A percentile compares a stretch with the other conserved stretches of the same genome.
These are phyloP conservation scores for Saccharomycopsis guyanensis DNA, from an alignment of 805 yeast species.

Conservation along the genomic window DNA sequence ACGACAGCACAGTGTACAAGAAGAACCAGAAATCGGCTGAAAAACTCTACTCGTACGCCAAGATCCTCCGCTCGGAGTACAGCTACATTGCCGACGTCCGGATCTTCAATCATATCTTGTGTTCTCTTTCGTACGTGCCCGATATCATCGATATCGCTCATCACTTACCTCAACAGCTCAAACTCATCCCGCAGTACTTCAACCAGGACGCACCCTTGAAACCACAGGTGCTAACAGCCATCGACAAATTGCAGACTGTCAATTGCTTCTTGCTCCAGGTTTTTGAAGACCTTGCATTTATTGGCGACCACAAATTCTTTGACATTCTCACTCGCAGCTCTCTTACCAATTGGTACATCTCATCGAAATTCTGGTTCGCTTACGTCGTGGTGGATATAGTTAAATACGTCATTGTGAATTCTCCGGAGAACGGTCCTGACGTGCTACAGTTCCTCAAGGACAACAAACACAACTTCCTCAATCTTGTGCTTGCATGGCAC, in stretches of 20 bases:
- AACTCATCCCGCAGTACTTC: neutral
- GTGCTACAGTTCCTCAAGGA: neutral
- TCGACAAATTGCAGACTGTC: slow-evolving; percentile 14
- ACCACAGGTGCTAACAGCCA: neutral
- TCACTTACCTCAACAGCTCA: neutral
- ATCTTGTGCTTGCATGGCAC: slow-evolving; percentile 17
- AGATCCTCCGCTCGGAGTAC: slow-evolving; percentile 13
- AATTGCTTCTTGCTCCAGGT: slow-evolving; percentile 15
- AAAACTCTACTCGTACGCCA: slow-evolving; percentile 7
- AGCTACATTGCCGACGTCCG: slow-evolving; percentile 15
- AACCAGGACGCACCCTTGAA: neutral
- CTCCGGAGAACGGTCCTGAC: neutral
- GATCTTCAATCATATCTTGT: slow-evolving; percentile 13
- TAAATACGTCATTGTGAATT: neutral
- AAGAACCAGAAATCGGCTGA: slow-evolving; percentile 5
- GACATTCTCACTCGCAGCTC: slow-evolving; percentile 8
- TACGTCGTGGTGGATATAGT: slow-evolving; percentile 11
- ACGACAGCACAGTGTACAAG: slow-evolving; percentile 1
- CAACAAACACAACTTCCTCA: slow-evolving; percentile 9
- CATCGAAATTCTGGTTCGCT: slow-evolving; percentile 20
- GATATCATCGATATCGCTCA: slow-evolving; percentile 4
- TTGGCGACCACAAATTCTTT: slow-evolving; percentile 17
- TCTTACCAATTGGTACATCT: slow-evolving; percentile 12
- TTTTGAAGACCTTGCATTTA: slow-evolving; percentile 19
- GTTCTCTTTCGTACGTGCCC: slow-evolving; percentile 15